Conservation (phyloP, 2,329 filamentous ascomycete species). For the Dothideomycetes sp. region DNA sequence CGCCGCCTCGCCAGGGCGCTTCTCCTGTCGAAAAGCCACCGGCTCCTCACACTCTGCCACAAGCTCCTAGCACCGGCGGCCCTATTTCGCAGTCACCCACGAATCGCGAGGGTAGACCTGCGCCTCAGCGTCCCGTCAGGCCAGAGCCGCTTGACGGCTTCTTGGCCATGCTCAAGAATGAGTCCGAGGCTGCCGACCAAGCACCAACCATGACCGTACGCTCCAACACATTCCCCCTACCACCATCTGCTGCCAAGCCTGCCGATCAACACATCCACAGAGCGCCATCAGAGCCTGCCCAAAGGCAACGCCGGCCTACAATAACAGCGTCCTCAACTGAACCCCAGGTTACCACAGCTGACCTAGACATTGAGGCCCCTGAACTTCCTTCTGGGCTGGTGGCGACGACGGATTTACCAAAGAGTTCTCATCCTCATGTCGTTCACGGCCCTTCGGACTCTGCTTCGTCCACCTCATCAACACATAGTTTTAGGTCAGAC, state of each 20-base stretch:
- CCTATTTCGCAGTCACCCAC: too few species aligned
- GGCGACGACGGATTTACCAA: constrained; percentile 5
- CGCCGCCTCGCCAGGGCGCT: too few species aligned
- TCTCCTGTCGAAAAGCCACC: too few species aligned
- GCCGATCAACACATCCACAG: not conserved
- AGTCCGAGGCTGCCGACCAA: constrained; percentile 9
- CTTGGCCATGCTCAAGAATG: constrained; percentile 14
- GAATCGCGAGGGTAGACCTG: constrained; percentile 18
- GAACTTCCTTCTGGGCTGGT: constrained; percentile 19
- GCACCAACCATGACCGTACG: constrained; percentile 7
- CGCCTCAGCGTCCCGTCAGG: constrained; percentile 24
- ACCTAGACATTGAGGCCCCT: constrained; percentile 17
- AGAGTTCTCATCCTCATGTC: constrained; percentile 1
- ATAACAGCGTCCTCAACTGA: constrained; percentile 7
- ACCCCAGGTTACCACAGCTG: not conserved
- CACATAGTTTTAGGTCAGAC: constrained; percentile 20
- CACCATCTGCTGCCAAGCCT: not conserved
- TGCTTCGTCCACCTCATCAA: constrained; percentile 14
- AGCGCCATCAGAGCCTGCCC: constrained; percentile 10
- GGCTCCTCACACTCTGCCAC: too few species aligned
- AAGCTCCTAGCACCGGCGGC: too few species aligned
- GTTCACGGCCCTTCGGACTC: constrained; percentile 13
- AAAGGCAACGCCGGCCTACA: constrained; percentile 8
- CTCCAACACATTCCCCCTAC: constrained; percentile 15
- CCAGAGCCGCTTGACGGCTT: constrained; percentile 20